phyloP scores from a whole-genome alignment of 257 asterid genomes.

The Forsythia suspensa region DNA sequence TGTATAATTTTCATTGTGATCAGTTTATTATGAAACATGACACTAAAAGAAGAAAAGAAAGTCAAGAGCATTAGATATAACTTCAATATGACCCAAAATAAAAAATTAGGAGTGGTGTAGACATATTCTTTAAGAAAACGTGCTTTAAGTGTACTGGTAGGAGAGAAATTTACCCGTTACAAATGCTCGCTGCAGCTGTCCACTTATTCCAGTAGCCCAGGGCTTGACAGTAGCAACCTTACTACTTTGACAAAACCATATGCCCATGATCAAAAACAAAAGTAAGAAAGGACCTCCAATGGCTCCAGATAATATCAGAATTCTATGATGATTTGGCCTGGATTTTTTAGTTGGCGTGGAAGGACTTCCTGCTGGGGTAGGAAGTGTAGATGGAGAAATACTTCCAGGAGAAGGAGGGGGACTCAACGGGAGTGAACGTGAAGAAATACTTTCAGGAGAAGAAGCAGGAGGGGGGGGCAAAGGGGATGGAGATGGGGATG shows the following conservation, averaged over 20 bases:
- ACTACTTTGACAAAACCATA: slow-evolving; percentile 38
- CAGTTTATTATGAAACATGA: background rate
- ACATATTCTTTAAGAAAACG: background rate
- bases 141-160: background rate
- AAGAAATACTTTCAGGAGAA: slow-evolving; percentile 14
- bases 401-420: slow-evolving; percentile 32
- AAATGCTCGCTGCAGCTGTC: slow-evolving; percentile 88
- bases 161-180: slow-evolving; percentile 57
- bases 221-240: slow-evolving; percentile 84
- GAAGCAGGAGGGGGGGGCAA: slow-evolving; percentile 9
- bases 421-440: background rate
- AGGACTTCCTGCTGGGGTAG: slow-evolving; percentile 25
- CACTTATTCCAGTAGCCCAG: slow-evolving; percentile 93
- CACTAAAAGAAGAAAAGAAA: slow-evolving; percentile 8
- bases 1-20: background rate
- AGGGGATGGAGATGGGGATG: slow-evolving; percentile 33
- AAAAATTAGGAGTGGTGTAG: background rate
- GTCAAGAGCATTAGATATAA: background rate
- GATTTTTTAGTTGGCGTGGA: background rate
- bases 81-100: background rate
- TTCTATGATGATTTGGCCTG: slow-evolving; percentile 12
- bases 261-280: slow-evolving; percentile 30
- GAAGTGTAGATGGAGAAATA: slow-evolving; percentile 39
- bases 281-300: slow-evolving; percentile 63
- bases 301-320: slow-evolving; percentile 37